These are phyloP conservation scores for Sisymbrium altissimum DNA, from an alignment of 345 rosid genomes.

Conservation along the genomic window DNA sequence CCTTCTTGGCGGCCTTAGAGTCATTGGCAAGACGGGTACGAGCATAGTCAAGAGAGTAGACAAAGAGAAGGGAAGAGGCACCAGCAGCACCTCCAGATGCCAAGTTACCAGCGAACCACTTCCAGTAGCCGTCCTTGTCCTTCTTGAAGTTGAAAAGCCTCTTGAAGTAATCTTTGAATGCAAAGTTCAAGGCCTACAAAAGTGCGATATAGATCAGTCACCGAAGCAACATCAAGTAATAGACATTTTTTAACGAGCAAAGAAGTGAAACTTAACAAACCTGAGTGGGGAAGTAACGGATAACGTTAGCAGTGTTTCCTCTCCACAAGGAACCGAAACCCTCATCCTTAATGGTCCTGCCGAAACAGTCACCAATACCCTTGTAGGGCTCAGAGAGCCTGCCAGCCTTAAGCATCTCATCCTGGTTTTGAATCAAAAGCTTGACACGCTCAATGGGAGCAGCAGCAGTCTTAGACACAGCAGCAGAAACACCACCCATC, in stretches of 20 bases:
- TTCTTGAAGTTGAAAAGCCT: conserved; percentile 90
- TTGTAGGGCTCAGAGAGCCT: conserved; percentile 83
- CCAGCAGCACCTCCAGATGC: conserved; percentile 92
- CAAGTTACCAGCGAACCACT: conserved; percentile 92
- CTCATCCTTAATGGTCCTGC: conserved; percentile 63
- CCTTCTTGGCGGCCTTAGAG: conserved; percentile 88
- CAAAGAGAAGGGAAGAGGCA: conserved; percentile 80
- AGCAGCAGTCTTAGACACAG: conserved; percentile 83
- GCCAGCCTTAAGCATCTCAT: conserved; percentile 84
- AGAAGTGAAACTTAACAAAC: conserved; percentile 21
- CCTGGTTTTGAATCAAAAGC: conserved; percentile 87
- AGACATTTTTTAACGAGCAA: background rate
- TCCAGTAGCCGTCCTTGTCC: conserved; percentile 88
- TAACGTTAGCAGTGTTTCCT: conserved; percentile 87
- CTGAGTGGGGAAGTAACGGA: conserved; percentile 93
- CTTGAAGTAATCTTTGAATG: conserved; percentile 90
- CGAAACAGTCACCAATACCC: conserved; percentile 84
- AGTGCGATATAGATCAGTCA: background rate
- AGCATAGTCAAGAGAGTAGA: conserved; percentile 84
- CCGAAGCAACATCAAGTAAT: background rate
- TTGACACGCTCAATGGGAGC: conserved; percentile 92
- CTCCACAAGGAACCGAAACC: conserved; percentile 72
- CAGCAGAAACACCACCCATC: conserved; percentile 92
- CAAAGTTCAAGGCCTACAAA: conserved; percentile 81
- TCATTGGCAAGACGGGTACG: conserved; percentile 90